These are phyloP conservation scores for Cercospora brassicicola DNA, from an alignment of 2,329 filamentous ascomycete species.

Conservation along the genomic window DNA sequence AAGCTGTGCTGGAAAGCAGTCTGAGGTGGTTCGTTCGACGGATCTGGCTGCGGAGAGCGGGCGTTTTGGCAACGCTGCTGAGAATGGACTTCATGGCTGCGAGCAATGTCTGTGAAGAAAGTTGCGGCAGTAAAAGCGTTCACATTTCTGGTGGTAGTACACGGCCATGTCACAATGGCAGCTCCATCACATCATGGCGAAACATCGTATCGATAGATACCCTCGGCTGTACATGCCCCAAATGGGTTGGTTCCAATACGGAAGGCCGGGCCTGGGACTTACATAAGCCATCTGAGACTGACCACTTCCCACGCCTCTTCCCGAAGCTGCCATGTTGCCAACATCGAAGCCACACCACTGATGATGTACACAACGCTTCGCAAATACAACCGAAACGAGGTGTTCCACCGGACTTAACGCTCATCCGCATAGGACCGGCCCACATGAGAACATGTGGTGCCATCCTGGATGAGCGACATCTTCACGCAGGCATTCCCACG, in stretches of 20 bases:
- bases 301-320: neutral
- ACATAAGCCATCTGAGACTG: neutral
- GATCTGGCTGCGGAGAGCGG: constrained; percentile 29
- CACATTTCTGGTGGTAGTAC: neutral
- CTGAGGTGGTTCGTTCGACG: constrained; percentile 25
- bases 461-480: neutral
- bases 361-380: neutral
- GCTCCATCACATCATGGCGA: neutral
- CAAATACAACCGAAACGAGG: neutral
- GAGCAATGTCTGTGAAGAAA: constrained; percentile 5
- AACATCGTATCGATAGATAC: constrained; percentile 6
- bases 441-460: neutral
- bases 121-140: neutral
- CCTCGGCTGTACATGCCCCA: neutral
- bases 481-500: neutral
- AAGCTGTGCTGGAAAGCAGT: constrained; percentile 24
- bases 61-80: constrained; percentile 22
- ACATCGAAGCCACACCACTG: neutral
- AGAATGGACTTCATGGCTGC: constrained; percentile 30
- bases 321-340: neutral
- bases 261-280: neutral
- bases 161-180: neutral
- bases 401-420: neutral
- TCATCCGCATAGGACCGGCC: neutral
- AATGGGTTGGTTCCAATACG: neutral